A percentile compares a stretch with the other conserved stretches of the same genome.
Evolutionary conservation across 1,284 basidiomycete species (phyloP).

Genomic region (Trichosporon sp.): DNA sequence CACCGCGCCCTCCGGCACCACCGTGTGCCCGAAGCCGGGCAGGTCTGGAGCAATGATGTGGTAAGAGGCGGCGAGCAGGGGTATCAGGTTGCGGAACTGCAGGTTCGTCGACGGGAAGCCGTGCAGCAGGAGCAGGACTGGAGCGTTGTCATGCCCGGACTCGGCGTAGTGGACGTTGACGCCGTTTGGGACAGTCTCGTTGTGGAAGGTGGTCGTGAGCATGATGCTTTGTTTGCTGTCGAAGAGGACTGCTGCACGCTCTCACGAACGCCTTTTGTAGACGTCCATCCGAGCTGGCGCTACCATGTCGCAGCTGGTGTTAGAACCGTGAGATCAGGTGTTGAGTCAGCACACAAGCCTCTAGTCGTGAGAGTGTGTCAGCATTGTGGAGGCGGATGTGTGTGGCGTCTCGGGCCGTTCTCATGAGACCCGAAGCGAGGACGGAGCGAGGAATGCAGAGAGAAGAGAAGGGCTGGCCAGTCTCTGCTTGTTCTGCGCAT

Average conservation of each 20-base stretch:
- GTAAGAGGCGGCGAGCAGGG: constrained; percentile 50
- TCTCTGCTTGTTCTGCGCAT: neutral
- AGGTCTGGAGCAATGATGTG: constrained; percentile 55
- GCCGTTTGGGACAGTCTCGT: constrained; percentile 15
- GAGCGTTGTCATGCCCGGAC: constrained; percentile 42
- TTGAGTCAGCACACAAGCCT: neutral
- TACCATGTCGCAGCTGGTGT: neutral
- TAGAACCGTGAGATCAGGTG: neutral
- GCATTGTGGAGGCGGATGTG: neutral
- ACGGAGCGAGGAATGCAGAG: neutral
- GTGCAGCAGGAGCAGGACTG: constrained; percentile 54
- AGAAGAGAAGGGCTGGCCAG: too few relatives aligned
- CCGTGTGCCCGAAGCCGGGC: constrained; percentile 56
- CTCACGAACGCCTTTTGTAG: neutral
- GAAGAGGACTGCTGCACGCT: neutral
- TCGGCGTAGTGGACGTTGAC: constrained; percentile 52
- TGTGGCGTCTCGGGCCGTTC: neutral
- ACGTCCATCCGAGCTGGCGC: too few relatives aligned
- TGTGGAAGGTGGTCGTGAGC: neutral
- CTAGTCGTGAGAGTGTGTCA: neutral
- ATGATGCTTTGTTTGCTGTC: neutral
- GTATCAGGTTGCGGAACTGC: constrained; percentile 55
- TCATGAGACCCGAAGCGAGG: neutral
- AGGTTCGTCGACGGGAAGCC: constrained; percentile 55
- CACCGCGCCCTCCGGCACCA: constrained; percentile 45